Conservation (phyloP, 2,329 filamentous ascomycete genomes). For the Scopulariopsis brevicaulis region DNA sequence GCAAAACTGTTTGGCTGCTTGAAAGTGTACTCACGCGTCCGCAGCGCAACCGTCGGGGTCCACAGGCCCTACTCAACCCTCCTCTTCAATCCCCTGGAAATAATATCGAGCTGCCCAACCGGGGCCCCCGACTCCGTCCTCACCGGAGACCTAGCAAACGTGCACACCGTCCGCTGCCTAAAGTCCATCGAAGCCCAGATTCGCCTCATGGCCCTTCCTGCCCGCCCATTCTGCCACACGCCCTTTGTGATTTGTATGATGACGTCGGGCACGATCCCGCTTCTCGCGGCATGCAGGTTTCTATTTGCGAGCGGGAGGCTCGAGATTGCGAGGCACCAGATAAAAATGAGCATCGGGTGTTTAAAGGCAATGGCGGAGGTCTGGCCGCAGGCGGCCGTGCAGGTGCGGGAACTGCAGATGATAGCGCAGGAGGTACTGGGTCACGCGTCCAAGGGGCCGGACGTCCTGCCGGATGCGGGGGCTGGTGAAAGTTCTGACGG, state of each 20-base stretch:
- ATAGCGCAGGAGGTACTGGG: slow-evolving; percentile 21
- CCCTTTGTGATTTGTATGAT: slow-evolving; percentile 29
- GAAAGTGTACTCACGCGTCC: not conserved
- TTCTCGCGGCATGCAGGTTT: slow-evolving; percentile 23
- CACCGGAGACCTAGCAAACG: slow-evolving; percentile 14
- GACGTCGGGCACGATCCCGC: slow-evolving; percentile 21
- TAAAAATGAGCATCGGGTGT: slow-evolving; percentile 27
- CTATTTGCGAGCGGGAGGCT: slow-evolving; percentile 19
- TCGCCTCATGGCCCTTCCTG: slow-evolving; percentile 23
- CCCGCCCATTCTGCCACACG: slow-evolving; percentile 19
- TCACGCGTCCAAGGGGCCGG: not conserved
- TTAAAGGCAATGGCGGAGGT: slow-evolving; percentile 21
- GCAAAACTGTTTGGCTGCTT: not conserved
- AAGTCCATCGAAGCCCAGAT: slow-evolving; percentile 24
- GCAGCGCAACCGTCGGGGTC: slow-evolving; percentile 20
- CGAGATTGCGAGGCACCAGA: slow-evolving; percentile 24
- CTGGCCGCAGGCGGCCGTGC: slow-evolving; percentile 23
- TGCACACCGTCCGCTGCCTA: slow-evolving; percentile 26
- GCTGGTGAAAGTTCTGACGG: not conserved
- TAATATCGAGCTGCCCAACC: slow-evolving; percentile 22
- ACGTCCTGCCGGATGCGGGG: not conserved
- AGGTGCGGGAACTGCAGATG: slow-evolving; percentile 24
- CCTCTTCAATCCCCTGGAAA: slow-evolving; percentile 23
- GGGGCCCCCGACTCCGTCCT: slow-evolving; percentile 7
- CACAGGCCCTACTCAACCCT: slow-evolving; percentile 27